These are phyloP conservation scores for Gastrolobium bilobum DNA, from an alignment of 306 rosid species.

Conservation along the genomic window DNA sequence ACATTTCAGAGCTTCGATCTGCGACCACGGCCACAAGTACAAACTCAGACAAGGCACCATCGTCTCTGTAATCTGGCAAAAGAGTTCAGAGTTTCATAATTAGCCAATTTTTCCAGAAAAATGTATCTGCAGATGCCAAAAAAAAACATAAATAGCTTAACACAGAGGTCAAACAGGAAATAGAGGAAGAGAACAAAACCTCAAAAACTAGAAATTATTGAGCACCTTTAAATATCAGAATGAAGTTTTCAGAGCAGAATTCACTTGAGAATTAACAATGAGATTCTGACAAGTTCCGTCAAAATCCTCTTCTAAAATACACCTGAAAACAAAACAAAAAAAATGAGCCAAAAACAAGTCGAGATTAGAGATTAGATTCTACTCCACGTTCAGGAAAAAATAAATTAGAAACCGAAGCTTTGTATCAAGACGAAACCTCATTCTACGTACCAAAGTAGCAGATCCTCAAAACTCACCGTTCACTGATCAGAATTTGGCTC, in stretches of 20 bases:
- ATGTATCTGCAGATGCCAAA: constrained; percentile 55
- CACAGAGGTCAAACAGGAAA: constrained; percentile 36
- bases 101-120: constrained; percentile 43
- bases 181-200: constrained; percentile 44
- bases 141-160: constrained; percentile 29
- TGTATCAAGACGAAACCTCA: constrained; percentile 51
- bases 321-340: constrained; percentile 47
- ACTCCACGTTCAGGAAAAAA: neutral
- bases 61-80: constrained; percentile 21
- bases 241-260: constrained; percentile 37
- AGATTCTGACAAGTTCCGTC: constrained; percentile 34
- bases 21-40: constrained; percentile 38
- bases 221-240: constrained; percentile 37
- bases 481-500: constrained; percentile 41
- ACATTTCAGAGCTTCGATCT: constrained; percentile 58
- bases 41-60: constrained; percentile 20
- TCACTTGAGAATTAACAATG: constrained; percentile 35
- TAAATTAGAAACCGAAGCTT: constrained; percentile 41
- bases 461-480: constrained; percentile 64
- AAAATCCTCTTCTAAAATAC: constrained; percentile 41
- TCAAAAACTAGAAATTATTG: constrained; percentile 24
- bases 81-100: constrained; percentile 48
- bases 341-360: constrained; percentile 30
- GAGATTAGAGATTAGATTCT: constrained; percentile 39
- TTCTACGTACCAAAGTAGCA: constrained; percentile 45